Conservation (phyloP, 345 rosid genomes). For the Excoecaria agallocha region DNA sequence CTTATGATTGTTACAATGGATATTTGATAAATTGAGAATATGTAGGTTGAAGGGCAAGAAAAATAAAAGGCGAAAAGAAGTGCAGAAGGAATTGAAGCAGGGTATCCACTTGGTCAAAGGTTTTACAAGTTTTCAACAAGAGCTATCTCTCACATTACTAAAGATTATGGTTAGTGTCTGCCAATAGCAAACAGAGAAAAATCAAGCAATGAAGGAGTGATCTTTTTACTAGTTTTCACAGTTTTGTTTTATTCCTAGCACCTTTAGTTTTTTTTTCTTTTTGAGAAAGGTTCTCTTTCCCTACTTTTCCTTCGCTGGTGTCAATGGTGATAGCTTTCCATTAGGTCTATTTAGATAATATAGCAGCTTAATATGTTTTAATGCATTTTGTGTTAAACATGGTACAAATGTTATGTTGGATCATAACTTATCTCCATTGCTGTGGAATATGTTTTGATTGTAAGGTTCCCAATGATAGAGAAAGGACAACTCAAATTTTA, state of each 20-base stretch:
- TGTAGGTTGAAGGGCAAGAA: constrained; percentile 61
- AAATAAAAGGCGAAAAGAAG: constrained; percentile 39
- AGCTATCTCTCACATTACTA: constrained; percentile 40
- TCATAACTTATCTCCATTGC: neutral
- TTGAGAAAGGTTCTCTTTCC: neutral
- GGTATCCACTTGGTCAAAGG: constrained; percentile 51
- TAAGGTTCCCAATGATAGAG: neutral
- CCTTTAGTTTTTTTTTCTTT: neutral
- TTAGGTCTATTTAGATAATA: neutral
- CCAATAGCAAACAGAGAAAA: constrained; percentile 40
- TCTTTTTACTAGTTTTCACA: neutral
- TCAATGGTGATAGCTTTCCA: neutral
- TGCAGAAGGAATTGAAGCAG: constrained; percentile 44
- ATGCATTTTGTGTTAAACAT: neutral
- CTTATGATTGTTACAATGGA: neutral
- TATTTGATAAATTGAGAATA: neutral
- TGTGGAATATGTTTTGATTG: neutral
- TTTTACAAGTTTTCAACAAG: constrained; percentile 31
- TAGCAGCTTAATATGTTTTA: neutral
- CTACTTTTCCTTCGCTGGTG: neutral
- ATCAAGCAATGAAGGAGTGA: constrained; percentile 78
- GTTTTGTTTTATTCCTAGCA: neutral
- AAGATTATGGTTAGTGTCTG: constrained; percentile 60
- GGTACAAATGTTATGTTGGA: neutral
- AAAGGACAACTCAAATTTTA: too few relatives aligned